Percentiles rank a stretch among this genome's conserved stretches.
These are phyloP conservation scores for Thoreauomyces humboldtii DNA, from an alignment of 192 early-diverging fungal genomes.

Conservation along the genomic window DNA sequence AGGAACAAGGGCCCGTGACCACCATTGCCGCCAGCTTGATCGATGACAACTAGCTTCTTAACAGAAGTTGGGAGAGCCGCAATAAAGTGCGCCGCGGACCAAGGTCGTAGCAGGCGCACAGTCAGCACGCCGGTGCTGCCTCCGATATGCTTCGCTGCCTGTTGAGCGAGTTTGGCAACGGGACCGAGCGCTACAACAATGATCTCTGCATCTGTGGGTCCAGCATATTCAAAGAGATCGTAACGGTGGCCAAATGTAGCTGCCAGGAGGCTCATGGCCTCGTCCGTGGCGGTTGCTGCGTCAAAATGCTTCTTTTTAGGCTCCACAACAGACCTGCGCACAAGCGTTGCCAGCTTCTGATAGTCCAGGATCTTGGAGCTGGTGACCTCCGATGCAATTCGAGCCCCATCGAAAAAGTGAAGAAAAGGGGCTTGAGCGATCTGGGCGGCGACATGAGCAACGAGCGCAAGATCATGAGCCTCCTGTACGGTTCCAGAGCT, in stretches of 20 bases:
- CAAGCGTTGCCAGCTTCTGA: constrained; percentile 45
- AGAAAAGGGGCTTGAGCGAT: constrained; percentile 66
- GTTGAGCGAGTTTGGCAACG: constrained; percentile 46
- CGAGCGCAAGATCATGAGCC: constrained; percentile 82
- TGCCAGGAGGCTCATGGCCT: constrained; percentile 47
- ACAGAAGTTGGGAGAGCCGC: constrained; percentile 62
- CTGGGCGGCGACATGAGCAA: constrained; percentile 76
- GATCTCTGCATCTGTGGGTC: constrained; percentile 64
- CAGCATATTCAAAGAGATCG: constrained; percentile 80
- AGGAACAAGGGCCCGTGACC: constrained; percentile 68
- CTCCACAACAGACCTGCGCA: constrained; percentile 25
- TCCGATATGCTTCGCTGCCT: constrained; percentile 48
- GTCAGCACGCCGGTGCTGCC: constrained; percentile 69
- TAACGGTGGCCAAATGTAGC: constrained; percentile 59
- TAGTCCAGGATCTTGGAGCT: constrained; percentile 54
- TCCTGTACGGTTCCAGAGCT: constrained; percentile 78
- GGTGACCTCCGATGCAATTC: constrained; percentile 50
- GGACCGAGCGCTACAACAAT: constrained; percentile 79
- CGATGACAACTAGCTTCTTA: constrained; percentile 74
- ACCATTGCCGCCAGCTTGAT: constrained; percentile 51
- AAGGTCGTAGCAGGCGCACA: constrained; percentile 81
- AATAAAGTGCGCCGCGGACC: constrained; percentile 73
- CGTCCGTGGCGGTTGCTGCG: constrained; percentile 41
- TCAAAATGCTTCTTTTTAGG: neutral
- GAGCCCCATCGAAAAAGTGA: constrained; percentile 77